Base-by-base conservation (phyloP, 1,139 yeast genomes). In the Hansenula sp. region DNA sequence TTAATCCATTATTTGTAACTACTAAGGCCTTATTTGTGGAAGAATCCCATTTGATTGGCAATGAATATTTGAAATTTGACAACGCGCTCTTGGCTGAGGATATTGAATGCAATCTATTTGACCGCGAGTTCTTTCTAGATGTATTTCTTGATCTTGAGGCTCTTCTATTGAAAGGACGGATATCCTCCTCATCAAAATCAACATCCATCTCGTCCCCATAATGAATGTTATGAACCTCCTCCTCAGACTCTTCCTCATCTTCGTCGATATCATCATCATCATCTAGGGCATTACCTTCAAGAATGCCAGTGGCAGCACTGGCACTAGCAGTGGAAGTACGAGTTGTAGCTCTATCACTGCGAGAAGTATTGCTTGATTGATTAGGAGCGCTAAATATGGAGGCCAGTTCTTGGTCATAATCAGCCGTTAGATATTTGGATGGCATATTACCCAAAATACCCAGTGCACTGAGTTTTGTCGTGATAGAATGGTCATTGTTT, bases 41-140 rank as follows among this genome's bases (percentile, higher is more conserved):
- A 7, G 53, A n/a, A 2, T 57, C 46, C 74, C 74, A 70, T 36
- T 53, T 57, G 13, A 63, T 57, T 0, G 72, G 74, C 25, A 70
- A 52, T 1, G 64, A 63, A 47, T 68, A 65, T 15, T 55, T 61
- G 19, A 55, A 46, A 32, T 51, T 44, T 8, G 46, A 42, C 33
- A 56, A 61, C 24, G 56, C 43, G 30, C 56, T 59, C 49, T 15
- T 53, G 48, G 39, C 47, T 46, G 43, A 10, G 5, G 38, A 36
- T 8, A 36, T 10, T 4, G 27, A 28, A 4, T 28, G 32, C 13
- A 36, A n/a, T 28, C 10, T 36, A n/a, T 13, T 16, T 4, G 50
- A 47, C 38, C 42, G 41, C 17, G 44, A 40, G 38, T 48, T 31
- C 31, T 38, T 43, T 27, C 47, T 18, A 17, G 49, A 33, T 25